Conservation (phyloP, 1,284 basidiomycete genomes). For the Pseudozyma hubeiensis region DNA sequence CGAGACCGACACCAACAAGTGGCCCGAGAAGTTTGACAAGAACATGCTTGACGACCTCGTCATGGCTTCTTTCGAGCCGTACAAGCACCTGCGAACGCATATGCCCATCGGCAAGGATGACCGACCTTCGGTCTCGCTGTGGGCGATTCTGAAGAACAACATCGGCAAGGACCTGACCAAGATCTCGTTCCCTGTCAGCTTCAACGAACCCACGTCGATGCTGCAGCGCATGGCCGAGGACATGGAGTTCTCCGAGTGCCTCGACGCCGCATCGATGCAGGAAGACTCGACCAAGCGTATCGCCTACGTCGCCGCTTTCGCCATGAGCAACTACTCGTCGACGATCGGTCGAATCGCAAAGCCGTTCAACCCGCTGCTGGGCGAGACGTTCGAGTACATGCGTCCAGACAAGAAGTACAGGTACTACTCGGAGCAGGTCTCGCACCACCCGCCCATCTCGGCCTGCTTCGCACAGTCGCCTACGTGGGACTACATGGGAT, state of each 20-base stretch:
- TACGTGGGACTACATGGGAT: constrained; percentile 88
- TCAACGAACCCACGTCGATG: constrained; percentile 85
- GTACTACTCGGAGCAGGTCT: constrained; percentile 94
- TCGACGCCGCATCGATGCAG: constrained; percentile 85
- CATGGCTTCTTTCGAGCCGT: constrained; percentile 69
- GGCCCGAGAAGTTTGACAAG: constrained; percentile 49
- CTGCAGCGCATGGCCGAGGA: constrained; percentile 75
- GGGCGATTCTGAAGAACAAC: constrained; percentile 93
- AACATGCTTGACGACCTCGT: constrained; percentile 43
- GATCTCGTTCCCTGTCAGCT: constrained; percentile 94
- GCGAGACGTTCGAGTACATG: constrained; percentile 95
- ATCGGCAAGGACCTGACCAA: constrained; percentile 97
- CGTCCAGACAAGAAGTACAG: constrained; percentile 81
- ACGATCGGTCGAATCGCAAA: constrained; percentile 75
- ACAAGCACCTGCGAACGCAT: constrained; percentile 76
- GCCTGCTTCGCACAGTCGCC: constrained; percentile 88
- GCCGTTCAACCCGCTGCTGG: constrained; percentile 71
- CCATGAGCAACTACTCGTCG: constrained; percentile 97
- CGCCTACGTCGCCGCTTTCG: constrained; percentile 94
- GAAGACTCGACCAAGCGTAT: constrained; percentile 83
- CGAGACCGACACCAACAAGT: constrained; percentile 17
- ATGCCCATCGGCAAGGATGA: constrained; percentile 82
- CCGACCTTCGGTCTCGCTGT: constrained; percentile 88
- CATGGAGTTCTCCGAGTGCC: constrained; percentile 65
- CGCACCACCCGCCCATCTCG: constrained; percentile 96